Base-by-base conservation (phyloP, 2,329 filamentous ascomycete species). In the Monosporascus ibericus region DNA sequence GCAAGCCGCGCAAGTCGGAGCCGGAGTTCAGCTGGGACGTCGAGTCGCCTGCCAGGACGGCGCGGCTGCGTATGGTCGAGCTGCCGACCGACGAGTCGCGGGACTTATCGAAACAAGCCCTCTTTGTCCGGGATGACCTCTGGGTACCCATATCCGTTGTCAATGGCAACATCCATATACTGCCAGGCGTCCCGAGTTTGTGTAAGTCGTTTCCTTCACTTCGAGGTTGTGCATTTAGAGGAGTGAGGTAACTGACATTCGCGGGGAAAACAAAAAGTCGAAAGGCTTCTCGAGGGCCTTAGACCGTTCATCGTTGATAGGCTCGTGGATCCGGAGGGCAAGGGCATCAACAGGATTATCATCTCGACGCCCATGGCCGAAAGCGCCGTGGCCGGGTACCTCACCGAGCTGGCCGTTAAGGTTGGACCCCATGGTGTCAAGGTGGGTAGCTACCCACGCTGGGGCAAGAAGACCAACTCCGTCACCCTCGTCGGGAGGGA, bases 81-180 rank as follows among this genome's bases (percentile, higher is more conserved):
- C 75, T 97, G 37, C 94, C 94, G 0, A 85, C 83, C 30, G 89
- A 96, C 66, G 77, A 84, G 47, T 74, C 73, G 5, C 74, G 85
- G 18, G 76, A 86, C 6, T 70, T 85, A 22, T 77, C 82, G 47
- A 80, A 87, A 44, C 91, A 96, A 67, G 85, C 86, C 18, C 62
- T 96, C 25, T 96, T 95, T 67, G 82, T 88, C 1, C 77, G 79
- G 9, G 87, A 95, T 2, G 85, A 91, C 49, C 75, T 95, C 22
- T 97, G 94, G 94, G 92, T 97, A 39, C 94, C 94, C 0, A 81
- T 97, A 48, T 80, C 82, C 18, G 85, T 95, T 5, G 90, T 96
- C 17, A 96, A 96, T 65, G 89, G 89, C 48, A 99, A 99, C 65
- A 75, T 97, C 5, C 90, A 97, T 69, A 94, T 97, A 55, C 76